These are phyloP conservation scores for Saitozyma podzolica DNA, from an alignment of 768 basidiomycete species.

Conservation along the genomic window DNA sequence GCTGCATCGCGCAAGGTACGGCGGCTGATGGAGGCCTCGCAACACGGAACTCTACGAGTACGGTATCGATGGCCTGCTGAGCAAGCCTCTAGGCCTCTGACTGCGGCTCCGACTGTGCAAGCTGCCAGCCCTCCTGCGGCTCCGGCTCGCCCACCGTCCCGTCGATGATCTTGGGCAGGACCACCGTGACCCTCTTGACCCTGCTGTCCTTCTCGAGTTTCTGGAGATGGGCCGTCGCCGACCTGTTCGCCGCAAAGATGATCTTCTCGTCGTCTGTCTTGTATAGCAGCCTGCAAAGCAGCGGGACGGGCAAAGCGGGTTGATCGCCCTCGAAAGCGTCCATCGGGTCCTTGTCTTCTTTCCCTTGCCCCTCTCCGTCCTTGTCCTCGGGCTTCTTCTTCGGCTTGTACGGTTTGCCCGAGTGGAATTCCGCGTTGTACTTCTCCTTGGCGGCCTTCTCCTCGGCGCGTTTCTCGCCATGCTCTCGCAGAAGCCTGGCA, in stretches of 20 bases:
- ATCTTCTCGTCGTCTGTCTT: conserved; percentile 32
- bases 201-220: conserved; percentile 41
- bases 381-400: conserved; percentile 17
- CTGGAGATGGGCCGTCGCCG: conserved; percentile 26
- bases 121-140: conserved; percentile 33
- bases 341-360: background rate
- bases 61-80: too few species aligned
- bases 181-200: conserved; percentile 17
- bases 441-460: conserved; percentile 8
- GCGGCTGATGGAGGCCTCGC: background rate
- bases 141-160: conserved; percentile 20
- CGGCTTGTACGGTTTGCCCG: conserved; percentile 16
- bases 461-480: conserved; percentile 1
- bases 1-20: too few species aligned
- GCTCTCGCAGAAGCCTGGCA: background rate
- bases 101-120: background rate
- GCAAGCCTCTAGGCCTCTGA: background rate
- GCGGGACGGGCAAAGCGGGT: conserved; percentile 13
- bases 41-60: background rate
- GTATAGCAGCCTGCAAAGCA: conserved; percentile 31
- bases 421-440: conserved; percentile 14
- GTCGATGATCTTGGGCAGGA: conserved; percentile 22
- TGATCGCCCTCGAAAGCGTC: background rate
- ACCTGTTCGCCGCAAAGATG: conserved; percentile 23
- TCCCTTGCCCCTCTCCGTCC: conserved; percentile 6